Conservation (phyloP, 768 basidiomycete species). For the Russula earlei region DNA sequence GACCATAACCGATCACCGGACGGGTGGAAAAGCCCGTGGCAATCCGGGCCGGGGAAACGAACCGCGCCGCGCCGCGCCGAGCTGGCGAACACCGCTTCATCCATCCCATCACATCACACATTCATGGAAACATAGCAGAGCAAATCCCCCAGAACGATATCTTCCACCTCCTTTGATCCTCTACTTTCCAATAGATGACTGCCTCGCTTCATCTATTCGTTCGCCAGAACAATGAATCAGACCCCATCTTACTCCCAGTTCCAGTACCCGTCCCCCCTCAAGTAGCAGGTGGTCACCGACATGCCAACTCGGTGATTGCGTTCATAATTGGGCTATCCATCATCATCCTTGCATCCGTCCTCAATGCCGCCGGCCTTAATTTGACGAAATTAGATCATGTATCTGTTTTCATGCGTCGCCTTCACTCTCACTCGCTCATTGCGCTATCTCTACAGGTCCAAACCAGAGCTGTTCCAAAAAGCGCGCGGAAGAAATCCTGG, state of each 20-base stretch:
- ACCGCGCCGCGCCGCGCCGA: too few relatives aligned
- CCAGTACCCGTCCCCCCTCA: background rate
- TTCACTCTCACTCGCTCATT: background rate
- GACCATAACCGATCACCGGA: too few relatives aligned
- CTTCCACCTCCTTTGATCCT: background rate
- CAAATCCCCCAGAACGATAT: background rate
- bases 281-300: conserved; percentile 23
- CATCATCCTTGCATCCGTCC: conserved; percentile 71
- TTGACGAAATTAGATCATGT: conserved; percentile 90
- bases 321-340: conserved; percentile 85
- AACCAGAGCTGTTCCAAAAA: conserved; percentile 67
- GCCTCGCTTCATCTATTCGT: background rate
- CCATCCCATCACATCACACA: too few relatives aligned
- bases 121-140: background rate
- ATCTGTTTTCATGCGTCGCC: background rate
- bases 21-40: too few relatives aligned
- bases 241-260: background rate
- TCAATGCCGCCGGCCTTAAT: conserved; percentile 90
- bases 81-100: too few relatives aligned
- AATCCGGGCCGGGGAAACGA: too few relatives aligned
- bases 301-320: conserved; percentile 49
- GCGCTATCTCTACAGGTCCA: conserved; percentile 40
- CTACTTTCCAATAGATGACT: conserved; percentile 2
- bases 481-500: conserved; percentile 66
- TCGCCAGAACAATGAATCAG: conserved; percentile 7